Conservation (phyloP, 805 yeast species). For the Saturnispora serradocipensis region DNA sequence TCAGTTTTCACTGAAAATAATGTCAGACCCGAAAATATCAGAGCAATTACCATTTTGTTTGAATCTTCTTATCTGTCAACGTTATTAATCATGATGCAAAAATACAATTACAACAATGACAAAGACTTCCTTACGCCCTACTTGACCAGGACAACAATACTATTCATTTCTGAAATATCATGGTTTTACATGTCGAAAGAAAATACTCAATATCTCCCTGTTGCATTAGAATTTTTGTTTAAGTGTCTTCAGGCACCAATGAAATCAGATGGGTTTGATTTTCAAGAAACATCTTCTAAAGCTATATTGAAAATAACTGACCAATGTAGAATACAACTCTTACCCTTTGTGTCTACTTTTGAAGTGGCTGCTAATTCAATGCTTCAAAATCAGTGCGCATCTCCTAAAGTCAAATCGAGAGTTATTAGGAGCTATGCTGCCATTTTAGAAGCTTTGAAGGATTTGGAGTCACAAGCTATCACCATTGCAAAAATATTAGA, state of each 20-base stretch:
- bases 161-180: constrained; percentile 49
- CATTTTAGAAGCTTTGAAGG: constrained; percentile 44
- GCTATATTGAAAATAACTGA: constrained; percentile 54
- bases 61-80: constrained; percentile 23
- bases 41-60: constrained; percentile 21
- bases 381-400: constrained; percentile 28
- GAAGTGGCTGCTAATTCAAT: constrained; percentile 39
- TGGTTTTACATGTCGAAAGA: constrained; percentile 43
- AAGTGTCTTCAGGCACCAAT: constrained; percentile 15
- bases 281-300: constrained; percentile 33
- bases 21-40: constrained; percentile 18
- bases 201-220: constrained; percentile 39
- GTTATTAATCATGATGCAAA: background rate
- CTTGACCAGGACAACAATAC: constrained; percentile 42
- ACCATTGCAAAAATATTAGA: constrained; percentile 19
- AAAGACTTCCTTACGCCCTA: constrained; percentile 14
- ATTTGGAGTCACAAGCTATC: constrained; percentile 37
- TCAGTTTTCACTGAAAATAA: constrained; percentile 37
- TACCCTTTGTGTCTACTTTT: constrained; percentile 37
- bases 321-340: constrained; percentile 37
- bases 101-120: background rate
- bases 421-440: constrained; percentile 55
- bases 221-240: constrained; percentile 42
- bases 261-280: constrained; percentile 3
- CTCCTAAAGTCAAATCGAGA: constrained; percentile 45